Evolutionary conservation across 2,329 filamentous ascomycete genomes (phyloP).

Genomic region (Alternaria alternata): DNA sequence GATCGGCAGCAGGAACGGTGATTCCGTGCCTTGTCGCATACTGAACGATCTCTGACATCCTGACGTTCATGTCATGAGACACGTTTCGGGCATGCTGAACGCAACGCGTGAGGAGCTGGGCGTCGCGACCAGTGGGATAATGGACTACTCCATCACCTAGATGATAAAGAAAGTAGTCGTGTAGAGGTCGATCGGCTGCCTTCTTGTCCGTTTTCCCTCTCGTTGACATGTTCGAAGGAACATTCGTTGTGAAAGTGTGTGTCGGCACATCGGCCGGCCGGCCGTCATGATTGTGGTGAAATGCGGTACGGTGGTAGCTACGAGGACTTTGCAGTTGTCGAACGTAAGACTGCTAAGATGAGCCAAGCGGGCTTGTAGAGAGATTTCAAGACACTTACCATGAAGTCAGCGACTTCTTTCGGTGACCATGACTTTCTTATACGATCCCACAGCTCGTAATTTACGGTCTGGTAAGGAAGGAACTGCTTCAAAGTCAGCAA

Average conservation of each 20-base stretch:
- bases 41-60: neutral
- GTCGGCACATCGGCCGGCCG: neutral
- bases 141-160: neutral
- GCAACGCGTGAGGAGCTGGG: neutral
- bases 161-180: conserved; percentile 2
- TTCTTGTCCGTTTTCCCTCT: neutral
- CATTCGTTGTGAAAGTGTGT: neutral
- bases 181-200: neutral
- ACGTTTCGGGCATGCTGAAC: neutral
- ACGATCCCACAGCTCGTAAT: neutral
- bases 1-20: conserved; percentile 1
- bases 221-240: conserved; percentile 1
- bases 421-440: neutral
- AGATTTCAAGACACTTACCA: neutral
- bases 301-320: neutral
- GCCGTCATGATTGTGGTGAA: neutral
- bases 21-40: neutral
- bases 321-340: neutral
- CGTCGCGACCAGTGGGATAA: neutral
- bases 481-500: neutral
- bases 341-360: neutral
- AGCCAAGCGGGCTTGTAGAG: neutral
- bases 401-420: neutral
- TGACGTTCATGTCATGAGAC: neutral
- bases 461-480: neutral